Percentiles rank a stretch among this genome's conserved stretches.
phyloP scores from a whole-genome alignment of 2,329 filamentous ascomycete species.

The Nigrograna mackinnonii region DNA sequence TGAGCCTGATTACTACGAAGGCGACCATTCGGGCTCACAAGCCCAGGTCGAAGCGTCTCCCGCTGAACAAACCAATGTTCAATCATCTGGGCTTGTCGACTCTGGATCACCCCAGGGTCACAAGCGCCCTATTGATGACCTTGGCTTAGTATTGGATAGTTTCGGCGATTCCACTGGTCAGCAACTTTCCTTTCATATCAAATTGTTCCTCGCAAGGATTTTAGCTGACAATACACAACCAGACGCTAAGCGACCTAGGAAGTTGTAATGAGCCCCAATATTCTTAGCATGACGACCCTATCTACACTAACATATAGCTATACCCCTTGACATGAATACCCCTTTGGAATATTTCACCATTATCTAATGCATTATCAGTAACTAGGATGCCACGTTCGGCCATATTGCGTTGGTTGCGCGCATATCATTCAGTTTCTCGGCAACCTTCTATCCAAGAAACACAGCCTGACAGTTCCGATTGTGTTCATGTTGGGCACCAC shows the following conservation, averaged over 20 bases:
- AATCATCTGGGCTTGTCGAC: constrained; percentile 24
- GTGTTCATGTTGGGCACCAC: too few relatives aligned
- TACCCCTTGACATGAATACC: too few relatives aligned
- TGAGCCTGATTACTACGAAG: constrained; percentile 19
- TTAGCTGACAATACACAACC: constrained; percentile 13
- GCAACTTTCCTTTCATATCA: background rate
- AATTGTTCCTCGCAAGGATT: background rate
- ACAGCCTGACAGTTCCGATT: too few relatives aligned
- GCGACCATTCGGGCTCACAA: constrained; percentile 26
- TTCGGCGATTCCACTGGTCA: constrained; percentile 31
- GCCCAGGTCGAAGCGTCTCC: constrained; percentile 26
- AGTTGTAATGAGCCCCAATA: too few relatives aligned
- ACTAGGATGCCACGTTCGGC: too few relatives aligned
- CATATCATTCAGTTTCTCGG: too few relatives aligned
- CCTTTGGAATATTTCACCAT: too few relatives aligned
- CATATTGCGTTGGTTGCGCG: too few relatives aligned
- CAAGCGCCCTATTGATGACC: constrained; percentile 38
- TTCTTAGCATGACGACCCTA: too few relatives aligned
- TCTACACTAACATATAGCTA: too few relatives aligned
- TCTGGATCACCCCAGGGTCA: constrained; percentile 30
- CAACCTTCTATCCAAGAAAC: too few relatives aligned
- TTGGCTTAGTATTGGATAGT: constrained; percentile 28
- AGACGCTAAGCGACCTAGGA: constrained; percentile 36
- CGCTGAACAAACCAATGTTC: constrained; percentile 27
- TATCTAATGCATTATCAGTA: too few relatives aligned